Evolutionary conservation across 2,329 filamentous ascomycete species (phyloP), one percentile per base, ranked within the genome.

Genomic region (Aphanoascus verrucosus): DNA sequence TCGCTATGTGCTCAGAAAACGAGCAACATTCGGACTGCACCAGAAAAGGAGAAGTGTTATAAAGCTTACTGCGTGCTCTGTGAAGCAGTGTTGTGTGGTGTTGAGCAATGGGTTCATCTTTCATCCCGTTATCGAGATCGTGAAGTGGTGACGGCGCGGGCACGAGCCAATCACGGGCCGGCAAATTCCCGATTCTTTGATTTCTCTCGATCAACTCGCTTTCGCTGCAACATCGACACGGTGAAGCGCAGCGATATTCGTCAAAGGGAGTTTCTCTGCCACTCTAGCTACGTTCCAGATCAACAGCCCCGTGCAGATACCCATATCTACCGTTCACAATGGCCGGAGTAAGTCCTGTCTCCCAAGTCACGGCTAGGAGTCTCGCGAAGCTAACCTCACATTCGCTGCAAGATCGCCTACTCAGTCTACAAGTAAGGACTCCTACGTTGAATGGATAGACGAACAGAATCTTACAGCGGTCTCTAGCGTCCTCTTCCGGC

Each of bases 401-500:
- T 46, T 28, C 7, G 23, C 12, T 14, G 17, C 15, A 69, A 78
- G 76, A 64, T 78, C 67, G 64, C 74, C 62, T 69, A 69, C 63
- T 69, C 73, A 66, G 64, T 88, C 68, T 82, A 82, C 77, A 79
- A 80, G 79, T 76, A 77, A 72, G 77, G 51, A n/a, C 48, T 14
- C 7, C 14, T 6, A 9, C 44, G 28, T 11, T 43, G 2, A n/a
- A 47, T 8, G 14, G 7, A 35, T 20, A 43, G 35, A 20, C 12
- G 17, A 58, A 14, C 34, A 15, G n/a, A 23, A 37, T 37, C 56
- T 56, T 45, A 58, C 53, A n/a, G 17, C 60, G 17, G 60, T 59
- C 57, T 67, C 14, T 73, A 97, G 93, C 77, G 73, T 82, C 67
- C 66, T 97, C 63, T 84, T 97, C 78, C 84, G 85, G 72, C 84